phyloP scores from a whole-genome alignment of 1,284 basidiomycete genomes.

The Vanrija sp. region DNA sequence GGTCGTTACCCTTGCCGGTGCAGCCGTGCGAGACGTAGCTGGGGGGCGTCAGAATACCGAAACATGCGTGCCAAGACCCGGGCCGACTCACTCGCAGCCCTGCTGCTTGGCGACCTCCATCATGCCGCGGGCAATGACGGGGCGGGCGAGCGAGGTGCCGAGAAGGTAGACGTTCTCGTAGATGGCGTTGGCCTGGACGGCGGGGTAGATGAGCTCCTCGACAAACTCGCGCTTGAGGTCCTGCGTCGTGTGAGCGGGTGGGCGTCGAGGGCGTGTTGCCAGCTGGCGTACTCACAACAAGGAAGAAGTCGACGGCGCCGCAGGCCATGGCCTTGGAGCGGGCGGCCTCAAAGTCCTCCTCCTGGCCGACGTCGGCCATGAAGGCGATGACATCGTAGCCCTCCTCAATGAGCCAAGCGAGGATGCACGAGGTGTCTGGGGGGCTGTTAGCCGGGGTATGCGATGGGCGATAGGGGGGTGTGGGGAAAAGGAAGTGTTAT shows the following conservation, averaged over 20 bases:
- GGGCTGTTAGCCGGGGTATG: not conserved
- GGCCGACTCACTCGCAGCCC: conserved; percentile 73
- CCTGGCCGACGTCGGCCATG: conserved; percentile 99
- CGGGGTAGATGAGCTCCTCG: conserved; percentile 94
- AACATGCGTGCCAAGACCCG: not conserved
- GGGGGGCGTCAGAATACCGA: conserved; percentile 17
- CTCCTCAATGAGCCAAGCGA: conserved; percentile 95
- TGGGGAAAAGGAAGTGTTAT: not conserved
- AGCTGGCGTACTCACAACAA: conserved; percentile 59
- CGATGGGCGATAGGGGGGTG: not conserved
- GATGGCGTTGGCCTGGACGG: conserved; percentile 97
- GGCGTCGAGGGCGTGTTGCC: not conserved
- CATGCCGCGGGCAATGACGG: conserved; percentile 99
- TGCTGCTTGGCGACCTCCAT: conserved; percentile 86
- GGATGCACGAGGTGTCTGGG: conserved; percentile 90
- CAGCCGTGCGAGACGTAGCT: conserved; percentile 97
- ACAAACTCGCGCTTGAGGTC: conserved; percentile 95
- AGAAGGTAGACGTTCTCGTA: conserved; percentile 99
- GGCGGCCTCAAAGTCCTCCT: conserved; percentile 97
- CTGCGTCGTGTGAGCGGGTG: conserved; percentile 48
- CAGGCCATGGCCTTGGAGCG: conserved; percentile 85
- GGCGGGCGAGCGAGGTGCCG: conserved; percentile 94
- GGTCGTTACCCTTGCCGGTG: conserved; percentile 99
- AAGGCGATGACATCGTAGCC: conserved; percentile 97
- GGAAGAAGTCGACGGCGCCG: conserved; percentile 92